Evolutionary conservation across 1,284 basidiomycete species (phyloP).

Genomic region (Cutaneotrichosporon cyanovorans): DNA sequence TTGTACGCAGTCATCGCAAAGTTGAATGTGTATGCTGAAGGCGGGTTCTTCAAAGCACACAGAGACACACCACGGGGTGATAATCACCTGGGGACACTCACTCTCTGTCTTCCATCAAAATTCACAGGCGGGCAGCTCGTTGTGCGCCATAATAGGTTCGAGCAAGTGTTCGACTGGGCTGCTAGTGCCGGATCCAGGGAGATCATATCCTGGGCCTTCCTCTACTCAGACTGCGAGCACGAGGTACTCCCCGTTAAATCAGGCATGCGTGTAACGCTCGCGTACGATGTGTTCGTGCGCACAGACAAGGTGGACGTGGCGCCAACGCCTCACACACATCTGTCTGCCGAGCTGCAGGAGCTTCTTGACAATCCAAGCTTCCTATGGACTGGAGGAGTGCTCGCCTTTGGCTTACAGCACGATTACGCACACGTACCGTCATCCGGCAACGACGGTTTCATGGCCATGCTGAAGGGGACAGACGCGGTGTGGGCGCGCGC

Average conservation of each 20-base stretch:
- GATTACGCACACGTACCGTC: constrained; percentile 39
- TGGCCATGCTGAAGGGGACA: not conserved
- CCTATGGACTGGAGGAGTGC: constrained; percentile 29
- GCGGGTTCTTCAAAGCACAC: constrained; percentile 5
- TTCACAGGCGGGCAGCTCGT: constrained; percentile 25
- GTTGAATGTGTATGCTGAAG: not conserved
- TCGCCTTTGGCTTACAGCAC: constrained; percentile 47
- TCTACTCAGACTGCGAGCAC: constrained; percentile 50
- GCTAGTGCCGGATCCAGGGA: too few relatives aligned
- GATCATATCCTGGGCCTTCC: constrained; percentile 22
- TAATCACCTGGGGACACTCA: constrained; percentile 13
- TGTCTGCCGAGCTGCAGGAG: not conserved
- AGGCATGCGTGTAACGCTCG: constrained; percentile 49
- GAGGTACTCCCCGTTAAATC: constrained; percentile 47
- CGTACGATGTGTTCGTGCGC: constrained; percentile 35
- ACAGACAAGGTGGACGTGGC: not conserved
- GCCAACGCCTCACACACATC: not conserved
- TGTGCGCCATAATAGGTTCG: constrained; percentile 9
- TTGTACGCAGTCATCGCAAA: constrained; percentile 8
- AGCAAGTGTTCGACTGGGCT: constrained; percentile 14
- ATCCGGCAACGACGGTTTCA: not conserved
- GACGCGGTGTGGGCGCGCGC: not conserved
- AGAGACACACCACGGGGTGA: constrained; percentile 1
- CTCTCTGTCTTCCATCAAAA: constrained; percentile 19
- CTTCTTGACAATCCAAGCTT: constrained; percentile 1